Conservation (phyloP, 2,329 filamentous ascomycete species). For the Fusarium veterinarium region DNA sequence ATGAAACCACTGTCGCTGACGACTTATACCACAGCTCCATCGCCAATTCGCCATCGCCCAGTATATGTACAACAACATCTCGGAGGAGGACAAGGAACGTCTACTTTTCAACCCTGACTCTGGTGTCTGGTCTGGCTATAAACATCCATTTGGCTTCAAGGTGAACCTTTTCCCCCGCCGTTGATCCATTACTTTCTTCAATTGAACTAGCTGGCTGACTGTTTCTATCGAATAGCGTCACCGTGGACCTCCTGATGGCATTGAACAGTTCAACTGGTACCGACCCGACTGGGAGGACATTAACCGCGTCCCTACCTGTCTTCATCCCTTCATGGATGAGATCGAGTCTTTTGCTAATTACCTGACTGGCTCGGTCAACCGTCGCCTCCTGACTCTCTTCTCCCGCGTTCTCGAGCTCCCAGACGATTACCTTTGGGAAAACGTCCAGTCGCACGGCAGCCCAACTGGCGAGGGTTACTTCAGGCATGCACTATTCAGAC, state of each 20-base stretch:
- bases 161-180: background rate
- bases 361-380: conserved; percentile 37
- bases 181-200: rapidly evolving
- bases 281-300: conserved; percentile 57
- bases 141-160: conserved; percentile 60
- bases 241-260: conserved; percentile 58
- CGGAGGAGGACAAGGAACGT: conserved; percentile 60
- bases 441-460: conserved; percentile 37
- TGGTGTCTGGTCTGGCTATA: conserved; percentile 63
- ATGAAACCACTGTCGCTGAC: background rate
- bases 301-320: conserved; percentile 57
- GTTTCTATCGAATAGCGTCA: conserved; percentile 47
- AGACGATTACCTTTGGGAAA: conserved; percentile 38
- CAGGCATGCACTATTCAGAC: conserved; percentile 34
- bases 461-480: conserved; percentile 39
- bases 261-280: conserved; percentile 67
- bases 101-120: conserved; percentile 59
- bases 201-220: background rate
- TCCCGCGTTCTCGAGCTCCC: conserved; percentile 36
- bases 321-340: conserved; percentile 50
- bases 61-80: conserved; percentile 62
- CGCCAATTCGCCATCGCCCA: conserved; percentile 63
- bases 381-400: conserved; percentile 35
- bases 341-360: conserved; percentile 34
- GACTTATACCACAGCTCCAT: conserved; percentile 52